phyloP scores from a whole-genome alignment of 345 rosid species.

The Salix viminalis region DNA sequence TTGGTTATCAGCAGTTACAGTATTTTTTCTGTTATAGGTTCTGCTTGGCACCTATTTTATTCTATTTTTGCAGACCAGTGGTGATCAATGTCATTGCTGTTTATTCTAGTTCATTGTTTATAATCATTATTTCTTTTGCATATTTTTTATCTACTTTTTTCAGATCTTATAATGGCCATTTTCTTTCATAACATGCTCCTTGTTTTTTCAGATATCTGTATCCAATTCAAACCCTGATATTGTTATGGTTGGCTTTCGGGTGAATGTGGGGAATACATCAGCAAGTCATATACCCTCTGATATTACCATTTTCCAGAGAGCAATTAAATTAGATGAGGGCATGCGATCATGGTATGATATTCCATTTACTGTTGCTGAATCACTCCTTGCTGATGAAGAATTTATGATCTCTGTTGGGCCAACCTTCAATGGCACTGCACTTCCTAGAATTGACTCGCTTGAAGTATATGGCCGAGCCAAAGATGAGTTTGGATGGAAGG shows the following conservation, averaged over 20 bases:
- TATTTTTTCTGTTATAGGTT: background rate
- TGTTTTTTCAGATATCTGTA: conserved; percentile 63
- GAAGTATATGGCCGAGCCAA: conserved; percentile 96
- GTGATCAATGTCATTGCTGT: too few species aligned
- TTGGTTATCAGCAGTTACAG: background rate
- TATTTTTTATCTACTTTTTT: background rate
- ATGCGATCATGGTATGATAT: conserved; percentile 95
- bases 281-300: conserved; percentile 89
- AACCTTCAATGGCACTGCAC: conserved; percentile 66
- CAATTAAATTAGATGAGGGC: conserved; percentile 89
- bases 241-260: conserved; percentile 96
- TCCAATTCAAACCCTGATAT: conserved; percentile 91
- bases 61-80: too few species aligned
- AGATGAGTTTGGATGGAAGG: conserved; percentile 99
- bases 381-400: conserved; percentile 98
- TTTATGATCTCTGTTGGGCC: conserved; percentile 76
- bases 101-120: too few species aligned
- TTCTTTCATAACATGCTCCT: background rate
- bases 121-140: too few species aligned
- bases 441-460: conserved; percentile 86
- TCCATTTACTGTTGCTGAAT: conserved; percentile 93
- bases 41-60: background rate
- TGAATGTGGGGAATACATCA: conserved; percentile 87
- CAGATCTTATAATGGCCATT: background rate
- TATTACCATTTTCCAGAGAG: conserved; percentile 84